Evolutionary conservation across 306 rosid species (phyloP).

Genomic region (Cicer judaicum): DNA sequence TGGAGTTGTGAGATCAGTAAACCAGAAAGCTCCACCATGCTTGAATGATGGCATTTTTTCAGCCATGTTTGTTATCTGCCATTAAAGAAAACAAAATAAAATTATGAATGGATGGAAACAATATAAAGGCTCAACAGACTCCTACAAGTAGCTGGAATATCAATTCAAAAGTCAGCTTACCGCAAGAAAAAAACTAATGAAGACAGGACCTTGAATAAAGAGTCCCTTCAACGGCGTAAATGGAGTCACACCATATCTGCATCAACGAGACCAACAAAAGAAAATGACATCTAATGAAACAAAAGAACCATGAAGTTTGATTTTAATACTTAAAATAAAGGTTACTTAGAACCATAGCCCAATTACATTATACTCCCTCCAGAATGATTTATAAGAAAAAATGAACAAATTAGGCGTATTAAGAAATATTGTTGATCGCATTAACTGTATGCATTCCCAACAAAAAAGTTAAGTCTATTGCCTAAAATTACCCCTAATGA

Average conservation of each 20-base stretch:
- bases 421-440: too few species aligned
- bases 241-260: conserved; percentile 83
- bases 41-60: conserved; percentile 90
- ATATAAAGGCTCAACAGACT: conserved; percentile 30
- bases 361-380: not conserved
- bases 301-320: conserved; percentile 37
- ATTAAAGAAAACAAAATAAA: conserved; percentile 42
- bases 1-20: conserved; percentile 85
- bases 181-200: conserved; percentile 87
- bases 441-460: too few species aligned
- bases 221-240: conserved; percentile 85
- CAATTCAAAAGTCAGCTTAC: conserved; percentile 59
- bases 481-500: too few species aligned
- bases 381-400: too few species aligned
- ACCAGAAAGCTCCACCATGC: conserved; percentile 90
- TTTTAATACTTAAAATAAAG: conserved; percentile 19
- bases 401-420: too few species aligned
- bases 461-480: too few species aligned
- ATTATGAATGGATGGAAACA: conserved; percentile 41
- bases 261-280: conserved; percentile 41
- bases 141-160: conserved; percentile 29
- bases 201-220: conserved; percentile 78
- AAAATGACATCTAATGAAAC: conserved; percentile 41
- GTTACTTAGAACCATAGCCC: conserved; percentile 33
- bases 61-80: conserved; percentile 83